A percentile compares a stretch with the other conserved stretches of the same genome.
Conservation (phyloP, 441 rosid species). For the Hura crepitans region DNA sequence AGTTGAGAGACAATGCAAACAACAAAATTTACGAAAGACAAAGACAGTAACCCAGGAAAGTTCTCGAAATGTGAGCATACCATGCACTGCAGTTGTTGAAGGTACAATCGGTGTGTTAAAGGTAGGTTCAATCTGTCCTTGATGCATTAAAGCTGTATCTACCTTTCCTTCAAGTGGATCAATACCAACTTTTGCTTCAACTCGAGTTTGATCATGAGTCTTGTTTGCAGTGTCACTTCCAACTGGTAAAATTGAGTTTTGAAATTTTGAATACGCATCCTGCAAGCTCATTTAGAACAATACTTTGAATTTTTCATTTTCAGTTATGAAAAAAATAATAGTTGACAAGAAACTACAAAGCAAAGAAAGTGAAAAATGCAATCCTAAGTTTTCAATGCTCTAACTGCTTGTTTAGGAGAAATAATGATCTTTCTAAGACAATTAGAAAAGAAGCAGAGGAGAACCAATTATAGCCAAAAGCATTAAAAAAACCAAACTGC, state of each 20-base stretch:
- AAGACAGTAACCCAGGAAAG: neutral
- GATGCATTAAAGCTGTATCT: slow-evolving; percentile 25
- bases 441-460: neutral
- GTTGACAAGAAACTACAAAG: neutral
- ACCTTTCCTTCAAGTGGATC: slow-evolving; percentile 24
- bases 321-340: neutral
- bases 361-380: neutral
- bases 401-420: neutral
- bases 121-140: slow-evolving; percentile 25
- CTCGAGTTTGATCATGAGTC: slow-evolving; percentile 25
- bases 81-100: slow-evolving; percentile 27
- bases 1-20: neutral
- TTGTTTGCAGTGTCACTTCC: slow-evolving; percentile 23
- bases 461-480: neutral
- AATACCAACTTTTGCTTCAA: slow-evolving; percentile 15
- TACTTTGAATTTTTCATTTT: neutral
- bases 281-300: slow-evolving; percentile 25
- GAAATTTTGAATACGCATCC: slow-evolving; percentile 37
- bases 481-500: slow-evolving; percentile 2
- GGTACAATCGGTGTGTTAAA: slow-evolving; percentile 25
- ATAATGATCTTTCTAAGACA: neutral
- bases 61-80: slow-evolving; percentile 23
- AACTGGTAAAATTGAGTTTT: slow-evolving; percentile 26
- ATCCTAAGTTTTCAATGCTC: neutral
- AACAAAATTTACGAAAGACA: neutral